Evolutionary conservation across 2,329 filamentous ascomycete genomes (phyloP).

Genomic region (Colletotrichum magnum): DNA sequence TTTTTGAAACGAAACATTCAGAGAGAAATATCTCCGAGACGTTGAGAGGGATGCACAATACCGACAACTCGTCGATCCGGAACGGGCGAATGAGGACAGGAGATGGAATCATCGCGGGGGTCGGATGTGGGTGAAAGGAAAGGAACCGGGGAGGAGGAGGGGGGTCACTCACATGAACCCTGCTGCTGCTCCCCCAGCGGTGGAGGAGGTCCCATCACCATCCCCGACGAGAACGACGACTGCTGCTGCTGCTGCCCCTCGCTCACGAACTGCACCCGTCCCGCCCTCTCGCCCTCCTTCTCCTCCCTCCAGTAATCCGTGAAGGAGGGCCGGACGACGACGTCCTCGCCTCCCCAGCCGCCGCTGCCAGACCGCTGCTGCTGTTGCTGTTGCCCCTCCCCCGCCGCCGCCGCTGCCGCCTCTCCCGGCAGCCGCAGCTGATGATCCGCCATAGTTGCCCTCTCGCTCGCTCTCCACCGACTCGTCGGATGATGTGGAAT

Average conservation of each 20-base stretch:
- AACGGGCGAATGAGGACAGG: constrained; percentile 8
- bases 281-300: constrained; percentile 53
- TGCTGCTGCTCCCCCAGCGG: constrained; percentile 4
- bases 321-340: constrained; percentile 59
- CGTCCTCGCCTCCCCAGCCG: constrained; percentile 30
- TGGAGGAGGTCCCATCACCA: constrained; percentile 1
- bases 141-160: neutral
- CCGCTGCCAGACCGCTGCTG: constrained; percentile 4
- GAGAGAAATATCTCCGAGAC: neutral
- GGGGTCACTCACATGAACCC: constrained; percentile 26
- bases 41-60: neutral
- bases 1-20: too few species aligned
- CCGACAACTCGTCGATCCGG: neutral
- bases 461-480: neutral
- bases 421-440: constrained; percentile 24
- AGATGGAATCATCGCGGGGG: constrained; percentile 23
- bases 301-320: constrained; percentile 62
- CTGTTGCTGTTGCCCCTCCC: neutral
- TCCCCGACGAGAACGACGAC: constrained; percentile 34
- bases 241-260: constrained; percentile 44
- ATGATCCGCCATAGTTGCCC: constrained; percentile 26
- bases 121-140: constrained; percentile 5
- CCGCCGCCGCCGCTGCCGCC: constrained; percentile 19
- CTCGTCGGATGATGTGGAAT: constrained; percentile 17
- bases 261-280: constrained; percentile 54